A percentile compares a stretch with the other conserved stretches of the same genome.
Evolutionary conservation across 169 alveolate species (phyloP).

Genomic region (Plasmodium berghei): DNA sequence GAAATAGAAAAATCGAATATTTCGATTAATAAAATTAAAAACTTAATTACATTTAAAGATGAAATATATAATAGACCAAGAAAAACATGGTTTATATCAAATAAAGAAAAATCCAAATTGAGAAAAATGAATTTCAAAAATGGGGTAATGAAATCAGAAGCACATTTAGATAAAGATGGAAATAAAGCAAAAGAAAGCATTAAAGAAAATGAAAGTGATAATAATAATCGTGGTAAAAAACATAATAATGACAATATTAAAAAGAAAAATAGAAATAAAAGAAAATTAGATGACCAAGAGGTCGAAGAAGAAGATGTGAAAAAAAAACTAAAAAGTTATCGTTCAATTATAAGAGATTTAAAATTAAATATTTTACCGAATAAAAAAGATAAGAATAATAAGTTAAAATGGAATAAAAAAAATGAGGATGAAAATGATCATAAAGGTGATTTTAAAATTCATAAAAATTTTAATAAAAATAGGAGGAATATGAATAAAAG

Average conservation of each 20-base stretch:
- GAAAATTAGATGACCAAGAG: background rate
- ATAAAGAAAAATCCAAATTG: constrained; percentile 58
- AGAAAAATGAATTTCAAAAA: constrained; percentile 36
- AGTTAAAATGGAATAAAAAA: background rate
- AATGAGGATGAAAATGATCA: background rate
- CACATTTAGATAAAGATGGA: background rate
- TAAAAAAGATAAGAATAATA: constrained; percentile 1
- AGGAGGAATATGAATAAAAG: constrained; percentile 3
- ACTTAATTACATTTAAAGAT: constrained; percentile 84
- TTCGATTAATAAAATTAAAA: constrained; percentile 82
- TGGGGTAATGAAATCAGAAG: constrained; percentile 1
- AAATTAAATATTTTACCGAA: constrained; percentile 34
- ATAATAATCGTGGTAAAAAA: constrained; percentile 45
- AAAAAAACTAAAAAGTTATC: constrained; percentile 46
- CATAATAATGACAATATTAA: constrained; percentile 1
- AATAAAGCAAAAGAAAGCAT: background rate
- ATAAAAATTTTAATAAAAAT: constrained; percentile 3
- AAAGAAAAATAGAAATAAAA: background rate
- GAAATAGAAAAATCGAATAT: constrained; percentile 83
- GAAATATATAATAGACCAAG: constrained; percentile 82
- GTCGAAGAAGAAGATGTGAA: constrained; percentile 29
- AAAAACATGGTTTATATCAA: constrained; percentile 78
- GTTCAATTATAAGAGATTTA: constrained; percentile 50
- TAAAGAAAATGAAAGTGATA: constrained; percentile 13
- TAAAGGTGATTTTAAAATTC: background rate